A percentile compares a stretch with the other conserved stretches of the same genome.
Conservation (phyloP, 2,329 filamentous ascomycete genomes). For the Rhynchosporium agropyri region DNA sequence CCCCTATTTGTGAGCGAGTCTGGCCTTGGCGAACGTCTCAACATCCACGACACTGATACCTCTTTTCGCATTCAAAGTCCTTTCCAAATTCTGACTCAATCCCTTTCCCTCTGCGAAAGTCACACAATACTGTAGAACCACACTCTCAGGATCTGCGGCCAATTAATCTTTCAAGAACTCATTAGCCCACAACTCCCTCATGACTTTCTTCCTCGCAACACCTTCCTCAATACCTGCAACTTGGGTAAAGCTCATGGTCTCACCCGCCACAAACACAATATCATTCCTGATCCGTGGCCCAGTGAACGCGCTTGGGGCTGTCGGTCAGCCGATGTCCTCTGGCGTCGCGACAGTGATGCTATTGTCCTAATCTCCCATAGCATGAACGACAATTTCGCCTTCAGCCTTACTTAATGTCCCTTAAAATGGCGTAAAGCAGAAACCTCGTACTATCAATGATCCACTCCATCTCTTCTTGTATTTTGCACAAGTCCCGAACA, state of each 20-base stretch:
- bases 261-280: conserved; percentile 62
- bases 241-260: conserved; percentile 60
- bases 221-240: conserved; percentile 57
- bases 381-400: conserved; percentile 46
- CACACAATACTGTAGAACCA: conserved; percentile 60
- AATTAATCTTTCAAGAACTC: conserved; percentile 51
- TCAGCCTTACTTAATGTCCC: conserved; percentile 58
- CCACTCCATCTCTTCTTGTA: conserved; percentile 56
- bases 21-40: conserved; percentile 41
- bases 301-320: conserved; percentile 57
- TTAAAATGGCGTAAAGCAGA: conserved; percentile 64
- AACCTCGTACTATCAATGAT: conserved; percentile 70
- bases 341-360: conserved; percentile 64
- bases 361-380: conserved; percentile 64
- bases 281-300: conserved; percentile 41
- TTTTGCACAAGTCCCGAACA: conserved; percentile 56
- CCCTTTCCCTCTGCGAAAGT: conserved; percentile 63
- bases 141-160: conserved; percentile 49
- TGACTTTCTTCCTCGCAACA: conserved; percentile 47
- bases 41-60: conserved; percentile 51
- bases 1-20: conserved; percentile 6
- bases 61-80: conserved; percentile 56
- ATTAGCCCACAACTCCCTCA: conserved; percentile 54
- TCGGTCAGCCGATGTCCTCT: conserved; percentile 63
- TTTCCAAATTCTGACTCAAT: conserved; percentile 58